Base-by-base conservation (phyloP, 2,329 filamentous ascomycete genomes). In the Diaporthe humulicola region DNA sequence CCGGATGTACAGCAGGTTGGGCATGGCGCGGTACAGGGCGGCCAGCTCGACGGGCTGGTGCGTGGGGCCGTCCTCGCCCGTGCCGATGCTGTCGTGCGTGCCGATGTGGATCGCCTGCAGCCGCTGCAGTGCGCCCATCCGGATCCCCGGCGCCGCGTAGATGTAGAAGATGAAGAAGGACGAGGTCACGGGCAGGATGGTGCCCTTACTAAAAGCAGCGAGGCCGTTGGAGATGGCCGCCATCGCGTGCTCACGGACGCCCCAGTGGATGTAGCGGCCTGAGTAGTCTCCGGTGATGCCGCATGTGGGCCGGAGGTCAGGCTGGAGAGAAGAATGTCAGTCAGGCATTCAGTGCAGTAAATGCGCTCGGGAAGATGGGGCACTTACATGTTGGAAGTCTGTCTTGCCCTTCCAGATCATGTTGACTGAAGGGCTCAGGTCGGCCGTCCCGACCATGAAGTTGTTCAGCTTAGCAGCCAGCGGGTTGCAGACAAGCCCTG, bases 171-270 rank as follows among this genome's bases (percentile, higher is more conserved):
- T 90, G 81, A 90, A 89, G 81, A 91, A 91, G 1, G 85, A 85
- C 0, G 87, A 87, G 0, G 89, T 90, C 36, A 90, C 81, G 0
- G 89, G 89, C 17, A 91, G 78, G 76, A 90, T 85, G 0, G 88
- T 89, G n/a, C 83, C 85, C 8, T 81, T 85, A 56, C 82, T 81
- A 74, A 83, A 90, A 1, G 91, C 91, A 0, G 91, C 90, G 5
- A 93, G 81, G 4, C 90, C 91, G 79, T 90, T 90, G 9, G 87
- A 86, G 33, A 90, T 88, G 40, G 87, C 82, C 3, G 86, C 86
- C 91, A 93, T 92, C 72, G 90, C 90, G 78, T 92, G 90, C 77
- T 92, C 90, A 7, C 90, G 87, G 71, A 92, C 87, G 52, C 90
- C 90, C 79, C 86, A 92, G 80, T 90, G 90, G 76, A 92, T 88